Evolutionary conservation across 148 eudicot genomes (phyloP).

Genomic region (Camellia japonica): DNA sequence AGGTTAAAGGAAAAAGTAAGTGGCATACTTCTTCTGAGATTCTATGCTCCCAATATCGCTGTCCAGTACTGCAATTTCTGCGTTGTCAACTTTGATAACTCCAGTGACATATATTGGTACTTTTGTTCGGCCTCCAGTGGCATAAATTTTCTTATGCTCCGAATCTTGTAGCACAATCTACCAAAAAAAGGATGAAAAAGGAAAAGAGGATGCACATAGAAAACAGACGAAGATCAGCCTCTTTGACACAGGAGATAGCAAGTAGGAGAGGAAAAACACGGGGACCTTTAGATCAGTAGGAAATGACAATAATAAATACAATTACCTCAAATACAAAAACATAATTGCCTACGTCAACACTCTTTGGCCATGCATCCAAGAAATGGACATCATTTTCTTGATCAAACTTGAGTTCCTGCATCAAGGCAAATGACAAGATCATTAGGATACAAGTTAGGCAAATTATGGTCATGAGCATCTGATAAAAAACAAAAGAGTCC

Average conservation of each 20-base stretch:
- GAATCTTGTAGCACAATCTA: constrained; percentile 73
- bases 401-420: constrained; percentile 81
- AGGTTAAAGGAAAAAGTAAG: constrained; percentile 6
- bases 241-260: neutral
- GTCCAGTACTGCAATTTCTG: constrained; percentile 76
- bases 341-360: constrained; percentile 71
- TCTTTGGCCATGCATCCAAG: constrained; percentile 65
- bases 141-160: constrained; percentile 54
- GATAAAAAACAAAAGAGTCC: neutral
- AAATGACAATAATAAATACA: neutral
- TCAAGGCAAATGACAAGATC: constrained; percentile 13
- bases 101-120: constrained; percentile 64
- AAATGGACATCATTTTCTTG: constrained; percentile 51
- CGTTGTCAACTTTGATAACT: constrained; percentile 51
- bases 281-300: neutral
- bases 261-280: neutral
- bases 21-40: constrained; percentile 56
- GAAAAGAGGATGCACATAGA: neutral
- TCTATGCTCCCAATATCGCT: constrained; percentile 68
- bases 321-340: constrained; percentile 76
- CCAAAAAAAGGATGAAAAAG: constrained; percentile 8
- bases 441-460: constrained; percentile 4
- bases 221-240: constrained; percentile 6
- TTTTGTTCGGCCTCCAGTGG: constrained; percentile 65
- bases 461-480: neutral